Percentiles rank a stretch among this genome's conserved stretches.
These are phyloP conservation scores for Diutina siamensis DNA, from an alignment of 1,139 yeast genomes.

Conservation along the genomic window DNA sequence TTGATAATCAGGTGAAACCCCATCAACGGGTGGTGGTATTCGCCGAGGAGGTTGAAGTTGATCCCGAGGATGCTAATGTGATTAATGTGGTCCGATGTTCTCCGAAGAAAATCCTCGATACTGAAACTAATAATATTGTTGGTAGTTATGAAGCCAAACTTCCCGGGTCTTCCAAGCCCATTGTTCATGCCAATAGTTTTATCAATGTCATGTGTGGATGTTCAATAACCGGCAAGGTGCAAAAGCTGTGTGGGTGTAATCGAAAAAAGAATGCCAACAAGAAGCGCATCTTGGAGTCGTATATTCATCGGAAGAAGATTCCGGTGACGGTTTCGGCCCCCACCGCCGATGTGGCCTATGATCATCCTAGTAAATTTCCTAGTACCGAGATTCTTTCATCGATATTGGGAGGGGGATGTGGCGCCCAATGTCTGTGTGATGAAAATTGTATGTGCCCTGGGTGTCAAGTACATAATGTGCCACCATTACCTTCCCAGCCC, in stretches of 20 bases:
- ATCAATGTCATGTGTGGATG: conserved; percentile 27
- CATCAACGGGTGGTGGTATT: conserved; percentile 47
- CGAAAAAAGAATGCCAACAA: conserved; percentile 18
- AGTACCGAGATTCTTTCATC: not conserved
- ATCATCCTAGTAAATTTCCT: not conserved
- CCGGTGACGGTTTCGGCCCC: not conserved
- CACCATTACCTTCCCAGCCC: not conserved
- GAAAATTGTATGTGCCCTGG: conserved; percentile 36
- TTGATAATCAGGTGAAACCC: conserved; percentile 28
- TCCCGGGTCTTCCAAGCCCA: conserved; percentile 12
- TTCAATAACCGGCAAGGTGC: conserved; percentile 15
- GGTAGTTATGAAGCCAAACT: conserved; percentile 25
- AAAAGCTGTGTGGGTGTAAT: conserved; percentile 22
- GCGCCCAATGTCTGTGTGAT: conserved; percentile 32
- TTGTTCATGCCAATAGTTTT: conserved; percentile 24
- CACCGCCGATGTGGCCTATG: not conserved
- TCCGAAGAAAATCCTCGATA: conserved; percentile 39
- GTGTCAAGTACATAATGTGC: conserved; percentile 31
- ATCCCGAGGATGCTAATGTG: conserved; percentile 12
- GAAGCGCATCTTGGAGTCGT: conserved; percentile 26
- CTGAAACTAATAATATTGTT: conserved; percentile 31
- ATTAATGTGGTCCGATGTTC: conserved; percentile 36
- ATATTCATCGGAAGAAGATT: conserved; percentile 17
- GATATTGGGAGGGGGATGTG: not conserved
- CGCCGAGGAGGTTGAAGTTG: conserved; percentile 32